These are phyloP conservation scores for Claviceps citrina DNA, from an alignment of 2,329 filamentous ascomycete genomes.

Conservation along the genomic window DNA sequence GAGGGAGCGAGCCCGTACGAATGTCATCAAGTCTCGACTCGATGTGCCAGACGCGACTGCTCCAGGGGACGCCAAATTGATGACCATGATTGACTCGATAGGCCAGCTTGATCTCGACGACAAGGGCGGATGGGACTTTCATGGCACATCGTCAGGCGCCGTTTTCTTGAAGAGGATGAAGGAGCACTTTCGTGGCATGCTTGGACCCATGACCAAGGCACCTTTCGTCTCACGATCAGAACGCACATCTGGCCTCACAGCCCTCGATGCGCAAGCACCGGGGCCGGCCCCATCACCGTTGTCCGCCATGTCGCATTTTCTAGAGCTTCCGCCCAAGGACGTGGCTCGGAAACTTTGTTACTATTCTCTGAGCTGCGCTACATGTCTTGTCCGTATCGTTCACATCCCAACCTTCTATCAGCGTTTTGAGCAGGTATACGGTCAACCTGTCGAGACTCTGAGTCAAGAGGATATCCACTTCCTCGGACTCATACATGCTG, in stretches of 20 bases:
- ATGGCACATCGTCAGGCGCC: slow-evolving; percentile 80
- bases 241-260: slow-evolving; percentile 31
- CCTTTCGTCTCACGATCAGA: slow-evolving; percentile 41
- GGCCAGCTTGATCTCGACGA: slow-evolving; percentile 87
- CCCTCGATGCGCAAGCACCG: slow-evolving; percentile 56
- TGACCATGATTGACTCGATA: slow-evolving; percentile 89
- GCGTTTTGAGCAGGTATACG: slow-evolving; percentile 64
- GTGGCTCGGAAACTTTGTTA: slow-evolving; percentile 37
- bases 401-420: slow-evolving; percentile 71
- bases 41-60: slow-evolving; percentile 19
- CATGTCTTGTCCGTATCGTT: slow-evolving; percentile 50
- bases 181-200: slow-evolving; percentile 67
- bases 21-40: slow-evolving; percentile 27
- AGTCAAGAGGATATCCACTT: slow-evolving; percentile 51
- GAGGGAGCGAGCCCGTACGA: slow-evolving; percentile 35
- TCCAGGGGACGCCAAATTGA: slow-evolving; percentile 56
- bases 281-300: slow-evolving; percentile 45
- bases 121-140: slow-evolving; percentile 84
- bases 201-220: slow-evolving; percentile 47
- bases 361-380: slow-evolving; percentile 41
- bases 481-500: slow-evolving; percentile 54
- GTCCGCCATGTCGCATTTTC: slow-evolving; percentile 33
- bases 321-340: slow-evolving; percentile 55
- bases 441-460: slow-evolving; percentile 46
- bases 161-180: slow-evolving; percentile 79